Evolutionary conservation across 495 filamentous ascomycete genomes (phyloP).

Genomic region (Tuber indicum): DNA sequence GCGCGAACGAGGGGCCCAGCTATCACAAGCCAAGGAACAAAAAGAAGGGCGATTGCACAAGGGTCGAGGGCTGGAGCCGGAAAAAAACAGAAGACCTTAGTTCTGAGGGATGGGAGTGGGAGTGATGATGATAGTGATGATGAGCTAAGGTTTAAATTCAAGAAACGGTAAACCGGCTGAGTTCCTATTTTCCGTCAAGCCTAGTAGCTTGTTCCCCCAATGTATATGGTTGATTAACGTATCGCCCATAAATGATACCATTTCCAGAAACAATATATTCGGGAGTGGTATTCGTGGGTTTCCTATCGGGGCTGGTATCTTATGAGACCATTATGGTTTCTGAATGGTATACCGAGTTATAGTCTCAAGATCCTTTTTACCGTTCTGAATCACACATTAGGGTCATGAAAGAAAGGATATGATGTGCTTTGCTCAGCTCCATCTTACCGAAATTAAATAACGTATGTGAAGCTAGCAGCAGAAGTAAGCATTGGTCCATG

Average conservation of each 20-base stretch:
- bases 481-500: constrained; percentile 9
- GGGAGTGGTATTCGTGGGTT: background rate
- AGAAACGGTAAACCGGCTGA: constrained; percentile 15
- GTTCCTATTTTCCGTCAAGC: background rate
- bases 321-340: background rate
- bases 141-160: constrained; percentile 36
- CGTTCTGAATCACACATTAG: constrained; percentile 9
- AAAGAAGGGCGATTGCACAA: constrained; percentile 18
- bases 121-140: constrained; percentile 35
- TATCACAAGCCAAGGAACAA: constrained; percentile 26
- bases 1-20: background rate
- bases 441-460: constrained; percentile 32
- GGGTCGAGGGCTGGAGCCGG: constrained; percentile 11
- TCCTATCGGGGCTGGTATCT: background rate
- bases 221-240: background rate
- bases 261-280: background rate
- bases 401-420: background rate
- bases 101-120: constrained; percentile 22
- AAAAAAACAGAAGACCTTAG: constrained; percentile 31
- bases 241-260: background rate
- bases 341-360: constrained; percentile 19
- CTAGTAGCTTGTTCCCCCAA: background rate
- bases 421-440: background rate
- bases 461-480: constrained; percentile 23
- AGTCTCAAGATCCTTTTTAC: constrained; percentile 24